Conservation (phyloP, 768 basidiomycete species). For the Collybiopsis luxurians region DNA sequence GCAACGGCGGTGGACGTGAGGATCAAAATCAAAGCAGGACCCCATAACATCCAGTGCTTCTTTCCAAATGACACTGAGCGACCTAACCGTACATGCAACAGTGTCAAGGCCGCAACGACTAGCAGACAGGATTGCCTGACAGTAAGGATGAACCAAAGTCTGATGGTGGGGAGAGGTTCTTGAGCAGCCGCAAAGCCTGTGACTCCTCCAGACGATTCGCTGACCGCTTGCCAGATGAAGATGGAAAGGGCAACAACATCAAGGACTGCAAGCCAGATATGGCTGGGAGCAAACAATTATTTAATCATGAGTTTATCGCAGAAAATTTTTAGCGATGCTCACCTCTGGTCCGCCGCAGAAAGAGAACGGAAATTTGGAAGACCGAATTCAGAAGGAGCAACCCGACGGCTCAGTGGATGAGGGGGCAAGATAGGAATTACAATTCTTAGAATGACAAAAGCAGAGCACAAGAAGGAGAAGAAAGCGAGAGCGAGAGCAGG, state of each 20-base stretch:
- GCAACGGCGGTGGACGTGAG: slow-evolving; percentile 57
- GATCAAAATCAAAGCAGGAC: slow-evolving; percentile 54
- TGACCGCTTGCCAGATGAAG: slow-evolving; percentile 66
- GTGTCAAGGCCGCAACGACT: slow-evolving; percentile 54
- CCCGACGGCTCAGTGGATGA: slow-evolving; percentile 68
- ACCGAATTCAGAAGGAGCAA: slow-evolving; percentile 74
- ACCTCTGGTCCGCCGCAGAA: slow-evolving; percentile 63
- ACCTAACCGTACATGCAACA: slow-evolving; percentile 69
- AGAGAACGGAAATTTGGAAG: slow-evolving; percentile 67
- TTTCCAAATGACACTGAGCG: slow-evolving; percentile 65
- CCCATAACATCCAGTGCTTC: slow-evolving; percentile 76
- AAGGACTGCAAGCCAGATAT: slow-evolving; percentile 69
- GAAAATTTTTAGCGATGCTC: neutral
- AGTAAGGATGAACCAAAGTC: slow-evolving; percentile 70
- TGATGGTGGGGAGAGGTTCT: slow-evolving; percentile 51
- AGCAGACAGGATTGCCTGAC: slow-evolving; percentile 68
- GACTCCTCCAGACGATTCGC: slow-evolving; percentile 47
- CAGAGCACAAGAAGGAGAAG: slow-evolving; percentile 69
- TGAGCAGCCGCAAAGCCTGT: slow-evolving; percentile 40
- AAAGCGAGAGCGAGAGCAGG: slow-evolving; percentile 66
- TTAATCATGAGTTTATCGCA: too few species aligned
- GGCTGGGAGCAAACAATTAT: too few species aligned
- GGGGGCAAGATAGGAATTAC: slow-evolving; percentile 74
- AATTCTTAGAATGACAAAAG: slow-evolving; percentile 74
- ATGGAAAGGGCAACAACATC: slow-evolving; percentile 60